Evolutionary conservation across 352 stramenopile species (phyloP).

Genomic region (Phytophthora sp.): DNA sequence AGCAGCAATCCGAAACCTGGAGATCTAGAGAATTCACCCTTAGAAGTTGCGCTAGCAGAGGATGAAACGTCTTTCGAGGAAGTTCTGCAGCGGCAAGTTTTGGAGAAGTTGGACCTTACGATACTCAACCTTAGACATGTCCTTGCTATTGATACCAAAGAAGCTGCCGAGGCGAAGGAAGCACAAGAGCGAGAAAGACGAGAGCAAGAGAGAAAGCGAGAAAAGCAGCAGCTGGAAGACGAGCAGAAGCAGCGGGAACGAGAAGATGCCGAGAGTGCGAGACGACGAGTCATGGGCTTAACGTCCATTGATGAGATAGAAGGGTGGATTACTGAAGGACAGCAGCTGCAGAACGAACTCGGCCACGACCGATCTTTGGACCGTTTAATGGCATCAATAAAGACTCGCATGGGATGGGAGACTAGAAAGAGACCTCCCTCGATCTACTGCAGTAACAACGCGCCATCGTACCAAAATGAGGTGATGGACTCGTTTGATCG

Average conservation of each 20-base stretch:
- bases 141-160: slow-evolving; percentile 56
- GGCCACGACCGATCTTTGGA: slow-evolving; percentile 4
- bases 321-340: slow-evolving; percentile 44
- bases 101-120: slow-evolving; percentile 69
- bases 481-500: slow-evolving; percentile 24
- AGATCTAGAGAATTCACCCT: background rate
- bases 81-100: slow-evolving; percentile 50
- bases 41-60: background rate
- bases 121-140: slow-evolving; percentile 69
- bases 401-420: slow-evolving; percentile 12
- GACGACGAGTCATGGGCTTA: slow-evolving; percentile 58
- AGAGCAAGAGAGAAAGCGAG: slow-evolving; percentile 18
- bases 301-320: slow-evolving; percentile 52
- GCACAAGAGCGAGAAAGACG: background rate
- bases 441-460: no score
- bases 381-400: slow-evolving; percentile 17
- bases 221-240: slow-evolving; percentile 29
- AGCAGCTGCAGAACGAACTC: slow-evolving; percentile 17
- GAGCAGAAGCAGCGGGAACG: slow-evolving; percentile 32
- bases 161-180: slow-evolving; percentile 42
- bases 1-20: no score
- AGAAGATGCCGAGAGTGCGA: slow-evolving; percentile 45
- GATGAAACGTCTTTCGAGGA: slow-evolving; percentile 32
- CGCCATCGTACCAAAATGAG: background rate
- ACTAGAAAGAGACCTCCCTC: background rate